phyloP scores from a whole-genome alignment of 2,329 filamentous ascomycete species.

The Gyromitra esculenta region DNA sequence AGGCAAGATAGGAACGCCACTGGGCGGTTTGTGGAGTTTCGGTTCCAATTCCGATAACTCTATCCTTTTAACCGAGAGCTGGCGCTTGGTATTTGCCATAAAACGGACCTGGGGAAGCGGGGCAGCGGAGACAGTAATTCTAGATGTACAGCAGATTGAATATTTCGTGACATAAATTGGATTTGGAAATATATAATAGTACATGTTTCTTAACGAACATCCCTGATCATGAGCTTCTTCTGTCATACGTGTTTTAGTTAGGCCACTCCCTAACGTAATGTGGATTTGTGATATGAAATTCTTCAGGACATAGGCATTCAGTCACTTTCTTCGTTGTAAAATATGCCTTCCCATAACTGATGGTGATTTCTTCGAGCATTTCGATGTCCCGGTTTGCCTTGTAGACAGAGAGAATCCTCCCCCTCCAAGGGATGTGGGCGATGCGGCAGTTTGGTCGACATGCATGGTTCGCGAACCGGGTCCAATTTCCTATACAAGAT shows the following conservation, averaged over 20 bases:
- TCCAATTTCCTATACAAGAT: conserved; percentile 39
- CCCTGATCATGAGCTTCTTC: neutral
- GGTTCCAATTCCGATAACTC: neutral
- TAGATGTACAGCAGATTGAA: neutral
- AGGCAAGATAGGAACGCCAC: conserved; percentile 36
- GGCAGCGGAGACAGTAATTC: neutral
- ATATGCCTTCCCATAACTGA: conserved; percentile 35
- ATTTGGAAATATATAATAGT: neutral
- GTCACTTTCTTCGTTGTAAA: neutral
- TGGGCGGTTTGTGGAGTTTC: neutral
- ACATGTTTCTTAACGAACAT: no score
- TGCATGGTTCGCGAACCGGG: conserved; percentile 42
- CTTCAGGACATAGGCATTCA: conserved; percentile 30
- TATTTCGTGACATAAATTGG: neutral
- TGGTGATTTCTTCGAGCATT: conserved; percentile 43
- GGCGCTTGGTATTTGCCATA: neutral
- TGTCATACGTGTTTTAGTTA: neutral
- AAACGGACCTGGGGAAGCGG: neutral
- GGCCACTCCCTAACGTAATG: neutral
- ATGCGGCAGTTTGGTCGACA: conserved; percentile 38
- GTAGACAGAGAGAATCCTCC: conserved; percentile 35
- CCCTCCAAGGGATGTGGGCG: conserved; percentile 17
- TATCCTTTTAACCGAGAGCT: conserved; percentile 30
- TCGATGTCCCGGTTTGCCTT: conserved; percentile 3
- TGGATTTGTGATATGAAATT: conserved; percentile 31